Evolutionary conservation across 2,329 filamentous ascomycete genomes (phyloP).

Genomic region (Botrytis cinerea): DNA sequence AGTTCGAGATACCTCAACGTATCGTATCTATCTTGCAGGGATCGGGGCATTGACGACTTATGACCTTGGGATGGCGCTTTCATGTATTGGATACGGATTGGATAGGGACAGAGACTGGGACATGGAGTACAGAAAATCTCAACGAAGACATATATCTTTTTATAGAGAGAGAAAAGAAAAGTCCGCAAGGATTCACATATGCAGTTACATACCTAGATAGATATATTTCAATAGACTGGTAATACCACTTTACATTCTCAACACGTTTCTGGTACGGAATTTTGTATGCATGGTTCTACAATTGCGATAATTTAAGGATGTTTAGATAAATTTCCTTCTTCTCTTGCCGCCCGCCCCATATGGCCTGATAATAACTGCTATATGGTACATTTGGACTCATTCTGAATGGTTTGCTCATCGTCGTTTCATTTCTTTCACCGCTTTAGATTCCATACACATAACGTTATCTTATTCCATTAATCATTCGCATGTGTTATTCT

Average conservation of each 20-base stretch:
- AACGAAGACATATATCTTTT: conserved; percentile 24
- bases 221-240: conserved; percentile 8
- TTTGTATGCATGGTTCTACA: background rate
- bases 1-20: conserved; percentile 15
- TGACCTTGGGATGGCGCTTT: conserved; percentile 16
- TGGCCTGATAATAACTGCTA: background rate
- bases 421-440: background rate
- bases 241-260: conserved; percentile 4
- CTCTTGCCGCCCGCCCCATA: background rate
- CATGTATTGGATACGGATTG: conserved; percentile 11
- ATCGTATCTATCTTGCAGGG: background rate
- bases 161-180: conserved; percentile 20
- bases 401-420: background rate
- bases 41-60: conserved; percentile 16
- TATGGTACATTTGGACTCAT: background rate
- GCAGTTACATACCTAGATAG: conserved; percentile 9
- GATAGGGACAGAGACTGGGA: background rate
- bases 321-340: background rate
- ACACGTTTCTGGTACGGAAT: background rate
- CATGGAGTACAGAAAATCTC: conserved; percentile 16
- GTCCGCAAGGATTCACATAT: conserved; percentile 19
- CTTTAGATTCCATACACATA: background rate
- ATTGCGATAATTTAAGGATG: background rate
- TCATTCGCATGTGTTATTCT: conserved; percentile 8
- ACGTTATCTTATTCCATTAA: conserved; percentile 10